Evolutionary conservation across 495 filamentous ascomycete genomes (phyloP).

Genomic region (Endocarpon pusillum): DNA sequence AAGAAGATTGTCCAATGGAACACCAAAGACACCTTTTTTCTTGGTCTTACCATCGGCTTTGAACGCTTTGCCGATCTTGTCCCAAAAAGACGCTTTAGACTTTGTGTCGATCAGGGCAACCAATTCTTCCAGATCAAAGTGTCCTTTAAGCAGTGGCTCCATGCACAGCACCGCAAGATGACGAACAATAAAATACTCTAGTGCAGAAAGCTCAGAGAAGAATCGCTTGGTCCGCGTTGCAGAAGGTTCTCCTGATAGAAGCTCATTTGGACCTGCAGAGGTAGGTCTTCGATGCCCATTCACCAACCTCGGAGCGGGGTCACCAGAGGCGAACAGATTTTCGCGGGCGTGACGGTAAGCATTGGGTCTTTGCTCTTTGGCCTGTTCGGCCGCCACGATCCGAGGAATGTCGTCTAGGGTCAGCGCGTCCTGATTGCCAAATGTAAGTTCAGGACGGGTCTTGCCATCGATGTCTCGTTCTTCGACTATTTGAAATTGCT

Average conservation of each 20-base stretch:
- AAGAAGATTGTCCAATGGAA: conserved; percentile 63
- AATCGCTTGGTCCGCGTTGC: conserved; percentile 53
- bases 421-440: conserved; percentile 79
- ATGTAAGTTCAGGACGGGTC: conserved; percentile 54
- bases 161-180: conserved; percentile 90
- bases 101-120: conserved; percentile 84
- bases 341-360: conserved; percentile 61
- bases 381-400: conserved; percentile 90
- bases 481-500: conserved; percentile 67
- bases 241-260: conserved; percentile 26
- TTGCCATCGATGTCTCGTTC: conserved; percentile 63
- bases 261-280: conserved; percentile 45
- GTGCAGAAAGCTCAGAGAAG: conserved; percentile 87
- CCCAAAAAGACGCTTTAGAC: conserved; percentile 92
- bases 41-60: conserved; percentile 66
- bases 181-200: conserved; percentile 94
- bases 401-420: conserved; percentile 95
- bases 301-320: conserved; percentile 49
- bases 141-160: conserved; percentile 77
- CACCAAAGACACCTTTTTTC: conserved; percentile 89
- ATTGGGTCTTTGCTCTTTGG: conserved; percentile 76
- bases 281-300: conserved; percentile 65
- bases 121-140: conserved; percentile 90
- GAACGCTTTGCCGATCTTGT: conserved; percentile 93
- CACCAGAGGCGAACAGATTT: conserved; percentile 44